These are phyloP conservation scores for Ceratobasidium sp. DNA, from an alignment of 1,284 basidiomycete genomes.

Conservation along the genomic window DNA sequence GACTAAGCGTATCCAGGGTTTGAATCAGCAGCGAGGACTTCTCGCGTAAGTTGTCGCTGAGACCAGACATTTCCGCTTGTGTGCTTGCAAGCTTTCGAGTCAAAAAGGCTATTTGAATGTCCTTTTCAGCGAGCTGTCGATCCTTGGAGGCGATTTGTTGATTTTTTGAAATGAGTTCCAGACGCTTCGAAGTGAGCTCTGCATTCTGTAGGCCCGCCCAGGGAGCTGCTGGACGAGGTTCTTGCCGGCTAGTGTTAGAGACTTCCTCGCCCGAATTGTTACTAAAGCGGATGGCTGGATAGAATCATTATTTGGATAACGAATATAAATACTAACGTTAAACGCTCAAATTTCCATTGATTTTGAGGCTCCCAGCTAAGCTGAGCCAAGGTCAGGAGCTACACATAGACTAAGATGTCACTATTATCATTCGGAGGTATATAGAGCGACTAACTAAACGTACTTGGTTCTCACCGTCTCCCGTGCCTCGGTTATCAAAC, in stretches of 20 bases:
- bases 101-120: no score
- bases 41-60: no score
- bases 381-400: not conserved
- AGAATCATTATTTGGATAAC: not conserved
- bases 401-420: no score
- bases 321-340: not conserved
- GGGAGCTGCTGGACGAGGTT: not conserved
- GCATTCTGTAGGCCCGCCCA: not conserved
- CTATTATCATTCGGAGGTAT: no score
- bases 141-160: not conserved
- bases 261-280: not conserved
- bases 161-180: not conserved
- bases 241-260: not conserved
- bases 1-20: no score
- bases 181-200: not conserved
- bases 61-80: no score
- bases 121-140: no score
- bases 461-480: not conserved
- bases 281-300: not conserved
- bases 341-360: not conserved
- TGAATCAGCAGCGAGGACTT: no score
- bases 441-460: no score
- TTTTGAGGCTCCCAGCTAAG: conserved; percentile 1
- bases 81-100: no score
- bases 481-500: not conserved